Evolutionary conservation across 2,329 filamentous ascomycete species (phyloP).

Genomic region (Aspergillus ibericus): DNA sequence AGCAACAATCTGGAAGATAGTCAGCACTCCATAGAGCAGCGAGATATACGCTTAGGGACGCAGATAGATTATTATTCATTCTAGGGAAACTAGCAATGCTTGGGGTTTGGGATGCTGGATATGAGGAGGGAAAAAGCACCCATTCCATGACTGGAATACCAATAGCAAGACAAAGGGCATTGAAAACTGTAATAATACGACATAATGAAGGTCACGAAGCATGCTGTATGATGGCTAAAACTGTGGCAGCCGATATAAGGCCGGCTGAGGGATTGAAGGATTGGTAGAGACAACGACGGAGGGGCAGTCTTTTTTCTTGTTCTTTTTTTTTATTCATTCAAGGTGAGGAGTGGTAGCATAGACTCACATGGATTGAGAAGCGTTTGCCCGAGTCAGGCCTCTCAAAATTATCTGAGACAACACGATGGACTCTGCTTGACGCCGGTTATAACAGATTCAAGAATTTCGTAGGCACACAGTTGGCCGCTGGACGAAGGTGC

Average conservation of each 20-base stretch:
- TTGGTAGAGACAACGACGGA: neutral
- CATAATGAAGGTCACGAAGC: neutral
- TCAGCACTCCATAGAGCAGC: constrained; percentile 18
- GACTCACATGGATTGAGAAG: constrained; percentile 33
- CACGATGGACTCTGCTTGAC: constrained; percentile 28
- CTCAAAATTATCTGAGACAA: constrained; percentile 24
- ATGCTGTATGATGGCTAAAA: neutral
- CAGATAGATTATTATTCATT: neutral
- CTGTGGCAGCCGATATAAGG: neutral
- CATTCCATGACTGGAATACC: constrained; percentile 7
- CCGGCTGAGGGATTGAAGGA: neutral
- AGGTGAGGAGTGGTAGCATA: neutral
- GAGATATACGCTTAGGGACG: neutral
- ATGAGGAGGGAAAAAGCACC: constrained; percentile 15
- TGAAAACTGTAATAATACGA: neutral
- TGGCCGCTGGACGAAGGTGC: constrained; percentile 8
- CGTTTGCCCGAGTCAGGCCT: constrained; percentile 29
- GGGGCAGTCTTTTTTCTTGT: constrained; percentile 1
- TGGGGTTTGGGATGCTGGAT: neutral
- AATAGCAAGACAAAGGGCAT: neutral
- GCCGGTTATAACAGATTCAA: constrained; percentile 3
- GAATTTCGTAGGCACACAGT: constrained; percentile 7
- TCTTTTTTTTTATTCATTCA: constrained; percentile 4
- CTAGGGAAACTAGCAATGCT: constrained; percentile 7
- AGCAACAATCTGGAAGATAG: constrained; percentile 21